A percentile compares a stretch with the other conserved stretches of the same genome.
phyloP scores from a whole-genome alignment of 176 grass and related monocot species.

The Melocanna baccifera region DNA sequence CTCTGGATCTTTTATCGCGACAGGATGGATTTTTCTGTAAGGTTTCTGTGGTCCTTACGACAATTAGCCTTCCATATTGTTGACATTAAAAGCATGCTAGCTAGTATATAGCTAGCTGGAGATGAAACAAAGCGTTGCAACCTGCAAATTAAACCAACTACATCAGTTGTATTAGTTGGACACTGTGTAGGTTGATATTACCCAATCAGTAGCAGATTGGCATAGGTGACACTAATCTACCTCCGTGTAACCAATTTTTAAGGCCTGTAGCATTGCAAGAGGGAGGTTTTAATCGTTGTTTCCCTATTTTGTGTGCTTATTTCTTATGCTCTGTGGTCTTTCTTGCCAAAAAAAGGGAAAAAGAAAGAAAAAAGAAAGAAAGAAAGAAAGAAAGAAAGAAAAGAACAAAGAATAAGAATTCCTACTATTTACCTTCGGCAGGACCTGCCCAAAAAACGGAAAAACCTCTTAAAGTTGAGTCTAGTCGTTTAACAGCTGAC shows the following conservation, averaged over 20 bases:
- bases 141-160: neutral
- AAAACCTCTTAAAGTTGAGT: neutral
- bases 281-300: neutral
- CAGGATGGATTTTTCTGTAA: neutral
- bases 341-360: neutral
- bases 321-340: neutral
- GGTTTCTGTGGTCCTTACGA: neutral
- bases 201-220: neutral
- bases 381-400: neutral
- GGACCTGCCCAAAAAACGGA: neutral
- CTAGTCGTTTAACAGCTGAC: neutral
- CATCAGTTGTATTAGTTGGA: neutral
- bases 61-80: neutral
- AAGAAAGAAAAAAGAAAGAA: too few species aligned
- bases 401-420: neutral
- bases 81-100: neutral
- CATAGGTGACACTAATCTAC: neutral
- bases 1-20: neutral
- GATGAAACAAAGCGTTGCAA: neutral
- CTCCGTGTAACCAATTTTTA: neutral
- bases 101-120: too few species aligned
- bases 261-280: neutral
- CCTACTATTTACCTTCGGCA: neutral
- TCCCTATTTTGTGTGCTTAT: neutral
- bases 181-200: neutral